Evolutionary conservation across 257 asterid species (phyloP).

Genomic region (Scutellaria minor): DNA sequence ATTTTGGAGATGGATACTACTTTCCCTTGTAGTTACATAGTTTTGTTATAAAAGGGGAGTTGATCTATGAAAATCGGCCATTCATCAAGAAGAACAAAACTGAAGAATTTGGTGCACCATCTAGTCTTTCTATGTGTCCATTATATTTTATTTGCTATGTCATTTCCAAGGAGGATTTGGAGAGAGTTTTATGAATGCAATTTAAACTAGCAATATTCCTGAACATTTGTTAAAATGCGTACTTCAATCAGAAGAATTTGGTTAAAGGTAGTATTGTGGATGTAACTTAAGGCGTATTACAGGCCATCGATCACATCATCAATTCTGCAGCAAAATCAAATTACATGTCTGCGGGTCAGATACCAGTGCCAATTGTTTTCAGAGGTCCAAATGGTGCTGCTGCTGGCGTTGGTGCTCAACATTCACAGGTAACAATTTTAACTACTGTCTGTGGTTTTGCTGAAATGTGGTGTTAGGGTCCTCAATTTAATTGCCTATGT

Average conservation of each 20-base stretch:
- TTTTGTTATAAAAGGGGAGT: slow-evolving; percentile 7
- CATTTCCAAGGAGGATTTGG: neutral
- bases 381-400: slow-evolving; percentile 98
- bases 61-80: slow-evolving; percentile 3
- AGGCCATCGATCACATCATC: slow-evolving; percentile 91
- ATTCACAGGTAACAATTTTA: slow-evolving; percentile 69
- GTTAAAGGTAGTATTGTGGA: neutral
- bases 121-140: slow-evolving; percentile 20
- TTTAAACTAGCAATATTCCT: slow-evolving; percentile 20
- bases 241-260: neutral
- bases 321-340: slow-evolving; percentile 93
- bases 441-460: neutral
- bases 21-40: neutral
- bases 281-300: slow-evolving; percentile 37
- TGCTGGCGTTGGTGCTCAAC: slow-evolving; percentile 96
- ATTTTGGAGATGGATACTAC: neutral
- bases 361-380: slow-evolving; percentile 80
- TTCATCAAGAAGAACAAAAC: slow-evolving; percentile 20
- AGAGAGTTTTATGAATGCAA: slow-evolving; percentile 27
- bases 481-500: too few relatives aligned
- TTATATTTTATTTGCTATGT: slow-evolving; percentile 4
- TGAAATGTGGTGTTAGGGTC: neutral
- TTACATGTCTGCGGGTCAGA: slow-evolving; percentile 92
- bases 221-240: neutral
- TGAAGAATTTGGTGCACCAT: neutral